These are phyloP conservation scores for Trypanosoma vivax DNA, from an alignment of 208 protist genomes.

Conservation along the genomic window DNA sequence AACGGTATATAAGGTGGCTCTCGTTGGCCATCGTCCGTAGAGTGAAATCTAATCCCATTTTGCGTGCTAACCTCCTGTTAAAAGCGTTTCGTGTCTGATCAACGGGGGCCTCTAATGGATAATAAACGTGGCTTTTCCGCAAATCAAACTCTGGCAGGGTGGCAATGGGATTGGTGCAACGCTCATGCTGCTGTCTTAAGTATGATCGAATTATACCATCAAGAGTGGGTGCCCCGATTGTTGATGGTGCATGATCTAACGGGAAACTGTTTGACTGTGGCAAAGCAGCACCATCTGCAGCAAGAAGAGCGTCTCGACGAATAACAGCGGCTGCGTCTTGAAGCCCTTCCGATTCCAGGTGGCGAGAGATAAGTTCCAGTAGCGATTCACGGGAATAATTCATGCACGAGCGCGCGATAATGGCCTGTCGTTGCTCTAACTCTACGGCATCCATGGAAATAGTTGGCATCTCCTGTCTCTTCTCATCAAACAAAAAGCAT, in stretches of 20 bases:
- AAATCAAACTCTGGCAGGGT: conserved; percentile 86
- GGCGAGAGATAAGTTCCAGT: conserved; percentile 55
- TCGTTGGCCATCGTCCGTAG: conserved; percentile 47
- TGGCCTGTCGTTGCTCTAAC: conserved; percentile 62
- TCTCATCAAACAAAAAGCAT: conserved; percentile 54
- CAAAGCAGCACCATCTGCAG: not conserved
- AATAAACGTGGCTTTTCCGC: conserved; percentile 72
- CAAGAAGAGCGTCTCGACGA: conserved; percentile 34
- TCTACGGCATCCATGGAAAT: conserved; percentile 48
- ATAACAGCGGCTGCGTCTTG: conserved; percentile 35
- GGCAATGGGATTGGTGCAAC: conserved; percentile 75
- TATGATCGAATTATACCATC: conserved; percentile 67
- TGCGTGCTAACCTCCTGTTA: conserved; percentile 48
- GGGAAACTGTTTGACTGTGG: conserved; percentile 4
- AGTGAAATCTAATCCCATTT: conserved; percentile 41
- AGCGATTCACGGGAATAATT: conserved; percentile 76
- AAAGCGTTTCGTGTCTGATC: conserved; percentile 66
- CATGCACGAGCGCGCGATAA: conserved; percentile 64
- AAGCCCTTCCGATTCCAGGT: conserved; percentile 68
- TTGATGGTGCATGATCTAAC: conserved; percentile 7
- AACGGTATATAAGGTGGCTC: conserved; percentile 65
- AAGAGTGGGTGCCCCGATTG: conserved; percentile 26
- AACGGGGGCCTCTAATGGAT: conserved; percentile 40
- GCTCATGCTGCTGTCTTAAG: conserved; percentile 77
- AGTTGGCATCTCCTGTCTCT: conserved; percentile 28